phyloP scores from a whole-genome alignment of 2,329 filamentous ascomycete genomes.

The Colletotrichum sp. region DNA sequence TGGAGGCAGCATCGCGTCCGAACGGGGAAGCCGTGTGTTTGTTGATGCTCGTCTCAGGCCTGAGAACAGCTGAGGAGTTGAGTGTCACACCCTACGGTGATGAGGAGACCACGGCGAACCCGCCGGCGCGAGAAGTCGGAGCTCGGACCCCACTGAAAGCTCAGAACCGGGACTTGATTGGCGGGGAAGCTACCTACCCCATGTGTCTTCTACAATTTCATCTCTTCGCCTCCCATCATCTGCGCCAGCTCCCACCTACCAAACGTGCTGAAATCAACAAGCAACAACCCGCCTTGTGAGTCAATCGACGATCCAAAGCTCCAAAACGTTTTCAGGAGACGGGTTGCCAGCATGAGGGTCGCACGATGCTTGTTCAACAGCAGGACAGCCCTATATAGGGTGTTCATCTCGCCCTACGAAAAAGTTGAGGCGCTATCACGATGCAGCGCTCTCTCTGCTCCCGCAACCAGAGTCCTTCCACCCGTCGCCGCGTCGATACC shows the following conservation, averaged over 20 bases:
- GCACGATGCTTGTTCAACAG: conserved; percentile 46
- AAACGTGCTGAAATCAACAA: not conserved
- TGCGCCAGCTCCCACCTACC: not conserved
- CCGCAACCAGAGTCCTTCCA: not conserved
- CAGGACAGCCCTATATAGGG: conserved; percentile 49
- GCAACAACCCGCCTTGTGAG: not conserved
- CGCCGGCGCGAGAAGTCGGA: not conserved
- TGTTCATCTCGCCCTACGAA: conserved; percentile 47
- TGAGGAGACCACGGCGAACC: not conserved
- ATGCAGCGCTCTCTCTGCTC: conserved; percentile 22
- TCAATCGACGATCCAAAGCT: not conserved
- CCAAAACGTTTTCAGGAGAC: not conserved
- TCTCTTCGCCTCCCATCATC: not conserved
- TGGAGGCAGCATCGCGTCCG: not conserved
- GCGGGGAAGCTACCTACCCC: not conserved
- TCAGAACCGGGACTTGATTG: conserved; percentile 9
- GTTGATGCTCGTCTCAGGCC: not conserved
- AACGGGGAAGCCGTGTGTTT: not conserved
- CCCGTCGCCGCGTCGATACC: not conserved
- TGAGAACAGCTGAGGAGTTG: not conserved
- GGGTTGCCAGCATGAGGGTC: conserved; percentile 39
- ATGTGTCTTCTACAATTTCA: not conserved
- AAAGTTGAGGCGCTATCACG: conserved; percentile 28
- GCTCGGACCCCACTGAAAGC: conserved; percentile 18
- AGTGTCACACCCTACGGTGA: not conserved